A percentile compares a stretch with the other conserved stretches of the same genome.
These are phyloP conservation scores for Russula griseocarnosa DNA, from an alignment of 768 basidiomycete species.

Conservation along the genomic window DNA sequence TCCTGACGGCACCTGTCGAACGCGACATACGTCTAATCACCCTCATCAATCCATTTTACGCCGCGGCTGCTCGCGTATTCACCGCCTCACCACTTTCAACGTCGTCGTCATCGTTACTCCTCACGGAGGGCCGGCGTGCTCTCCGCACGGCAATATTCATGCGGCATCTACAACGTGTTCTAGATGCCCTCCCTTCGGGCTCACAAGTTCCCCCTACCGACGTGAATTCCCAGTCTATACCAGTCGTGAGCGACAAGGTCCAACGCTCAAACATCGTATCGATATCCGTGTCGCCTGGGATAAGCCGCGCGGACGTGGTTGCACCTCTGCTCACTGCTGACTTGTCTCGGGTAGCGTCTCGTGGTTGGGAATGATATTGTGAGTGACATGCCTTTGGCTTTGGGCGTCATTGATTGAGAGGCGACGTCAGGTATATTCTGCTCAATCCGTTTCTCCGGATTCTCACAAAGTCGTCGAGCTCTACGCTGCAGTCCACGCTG, in stretches of 20 bases:
- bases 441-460: constrained; percentile 64
- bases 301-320: constrained; percentile 67
- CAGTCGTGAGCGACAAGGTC: constrained; percentile 40
- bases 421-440: constrained; percentile 52
- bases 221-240: constrained; percentile 32
- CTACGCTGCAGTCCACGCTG: constrained; percentile 70
- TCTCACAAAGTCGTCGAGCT: constrained; percentile 60
- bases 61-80: constrained; percentile 60
- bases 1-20: constrained; percentile 81
- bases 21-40: constrained; percentile 87
- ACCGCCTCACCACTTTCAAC: constrained; percentile 33
- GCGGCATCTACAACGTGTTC: constrained; percentile 76
- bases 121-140: constrained; percentile 62
- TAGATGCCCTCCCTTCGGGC: constrained; percentile 72
- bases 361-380: constrained; percentile 49
- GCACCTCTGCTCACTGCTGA: constrained; percentile 52
- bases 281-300: constrained; percentile 69
- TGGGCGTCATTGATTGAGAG: neutral
- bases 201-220: constrained; percentile 48
- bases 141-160: constrained; percentile 61
- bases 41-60: constrained; percentile 85
- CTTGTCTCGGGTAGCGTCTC: constrained; percentile 39
- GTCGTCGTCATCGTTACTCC: constrained; percentile 35
- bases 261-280: constrained; percentile 74
- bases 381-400: constrained; percentile 28